A percentile compares a stretch with the other conserved stretches of the same genome.
These are phyloP conservation scores for Aspergillus intermedius DNA, from an alignment of 2,329 filamentous ascomycete species.

Conservation along the genomic window DNA sequence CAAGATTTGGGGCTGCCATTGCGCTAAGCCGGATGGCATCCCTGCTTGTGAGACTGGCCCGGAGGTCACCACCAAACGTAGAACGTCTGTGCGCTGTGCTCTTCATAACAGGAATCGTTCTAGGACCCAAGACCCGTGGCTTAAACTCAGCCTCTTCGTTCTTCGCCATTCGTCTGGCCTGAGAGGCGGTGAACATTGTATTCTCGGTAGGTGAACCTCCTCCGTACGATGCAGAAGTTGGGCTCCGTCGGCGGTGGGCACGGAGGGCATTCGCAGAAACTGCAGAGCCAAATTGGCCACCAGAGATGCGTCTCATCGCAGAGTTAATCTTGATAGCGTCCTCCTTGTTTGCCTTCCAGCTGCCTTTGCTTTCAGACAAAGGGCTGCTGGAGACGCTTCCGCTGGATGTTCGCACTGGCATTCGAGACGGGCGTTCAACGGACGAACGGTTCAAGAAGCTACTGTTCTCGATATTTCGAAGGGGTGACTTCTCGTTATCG, in stretches of 20 bases:
- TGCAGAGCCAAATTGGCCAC: slow-evolving; percentile 34
- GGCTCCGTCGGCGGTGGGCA: slow-evolving; percentile 51
- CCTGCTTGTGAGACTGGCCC: slow-evolving; percentile 31
- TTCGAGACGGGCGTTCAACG: slow-evolving; percentile 33
- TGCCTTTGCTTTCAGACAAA: slow-evolving; percentile 44
- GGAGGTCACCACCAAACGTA: slow-evolving; percentile 37
- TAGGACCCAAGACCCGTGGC: slow-evolving; percentile 55
- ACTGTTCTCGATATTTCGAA: slow-evolving; percentile 48
- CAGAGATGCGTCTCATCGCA: slow-evolving; percentile 52
- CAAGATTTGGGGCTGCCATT: slow-evolving; percentile 29
- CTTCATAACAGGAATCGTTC: slow-evolving; percentile 55
- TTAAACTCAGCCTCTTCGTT: slow-evolving; percentile 51
- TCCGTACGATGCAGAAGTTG: slow-evolving; percentile 42
- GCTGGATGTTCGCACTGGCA: slow-evolving; percentile 34
- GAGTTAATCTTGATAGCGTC: slow-evolving; percentile 51
- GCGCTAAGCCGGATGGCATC: slow-evolving; percentile 35
- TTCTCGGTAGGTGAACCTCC: slow-evolving; percentile 51
- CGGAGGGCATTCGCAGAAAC: slow-evolving; percentile 35
- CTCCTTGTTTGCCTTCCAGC: slow-evolving; percentile 42
- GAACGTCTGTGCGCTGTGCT: slow-evolving; percentile 36
- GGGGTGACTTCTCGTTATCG: slow-evolving; percentile 50
- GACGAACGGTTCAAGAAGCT: slow-evolving; percentile 45
- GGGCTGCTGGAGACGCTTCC: slow-evolving; percentile 29
- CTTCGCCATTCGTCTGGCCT: slow-evolving; percentile 61
- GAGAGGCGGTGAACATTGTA: slow-evolving; percentile 57